Base-by-base conservation (phyloP, 805 yeast genomes). In the Monosporozyma aquatica region DNA sequence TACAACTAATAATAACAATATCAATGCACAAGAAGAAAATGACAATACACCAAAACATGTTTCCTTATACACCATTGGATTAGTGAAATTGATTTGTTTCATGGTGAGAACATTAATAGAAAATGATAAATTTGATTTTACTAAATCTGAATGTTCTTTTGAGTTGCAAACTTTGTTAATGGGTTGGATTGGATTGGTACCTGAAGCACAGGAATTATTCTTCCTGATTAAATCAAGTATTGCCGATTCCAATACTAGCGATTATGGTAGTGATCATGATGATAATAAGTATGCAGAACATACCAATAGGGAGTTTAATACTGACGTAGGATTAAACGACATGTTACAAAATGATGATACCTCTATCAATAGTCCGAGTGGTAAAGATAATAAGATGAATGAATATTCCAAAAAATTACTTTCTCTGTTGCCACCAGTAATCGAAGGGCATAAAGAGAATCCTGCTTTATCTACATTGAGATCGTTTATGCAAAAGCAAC, bases 181-280 rank as follows among this genome's bases (percentile, higher is more conserved):
- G 47, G 74, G 72, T 43, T 80, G 86, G 85, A 73, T 81, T 27
- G 80, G 82, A 5, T 65, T 65, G 3, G 48, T 78, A 0, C 79
- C 82, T 0, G 84, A 77, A 41, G 87, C 87, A 0, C 68, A 79
- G 47, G 72, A 70, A 34, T 52, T 82, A 5, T 80, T 74, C 49
- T 76, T 76, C 47, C 51, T 47, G 42, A 49, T 67, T 22, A 66
- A 64, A 46, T 38, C 55, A 13, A 40, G 43, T 17, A 38, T 53
- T 2, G 40, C 47, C 4, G 42, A 48, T 26, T 22, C 14, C 23
- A 28, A 28, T 27, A 35, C 34, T 14, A 38, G 36, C 9, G 29
- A 38, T 9, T 23, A n/a, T 14, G 37, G 10, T 10, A 15, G 9
- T 13, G 21, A 20, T 13, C 26, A 20, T 8, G 38, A 34, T 13